A percentile compares a stretch with the other conserved stretches of the same genome.
Evolutionary conservation across 352 stramenopile species (phyloP).

Genomic region (Phytophthora kernoviae): DNA sequence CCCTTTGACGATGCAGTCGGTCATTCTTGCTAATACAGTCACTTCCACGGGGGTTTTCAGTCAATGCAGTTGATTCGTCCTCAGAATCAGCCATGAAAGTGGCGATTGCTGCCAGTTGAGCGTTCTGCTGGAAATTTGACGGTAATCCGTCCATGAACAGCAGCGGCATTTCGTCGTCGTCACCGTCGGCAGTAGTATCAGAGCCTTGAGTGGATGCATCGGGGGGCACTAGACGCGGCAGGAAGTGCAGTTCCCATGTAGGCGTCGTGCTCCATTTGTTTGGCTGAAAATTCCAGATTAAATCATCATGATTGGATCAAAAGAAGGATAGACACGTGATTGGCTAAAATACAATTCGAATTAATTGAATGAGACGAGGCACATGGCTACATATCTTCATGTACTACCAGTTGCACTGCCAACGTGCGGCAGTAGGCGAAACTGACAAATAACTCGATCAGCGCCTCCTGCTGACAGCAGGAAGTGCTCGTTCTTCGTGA

Average conservation of each 20-base stretch:
- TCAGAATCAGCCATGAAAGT: conserved; percentile 76
- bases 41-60: neutral
- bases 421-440: conserved; percentile 21
- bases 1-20: conserved; percentile 7
- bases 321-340: no score
- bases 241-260: conserved; percentile 4
- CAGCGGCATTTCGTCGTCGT: conserved; percentile 75
- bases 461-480: conserved; percentile 72
- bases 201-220: neutral
- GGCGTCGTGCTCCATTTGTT: no score
- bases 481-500: conserved; percentile 70
- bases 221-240: no score
- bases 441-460: conserved; percentile 88
- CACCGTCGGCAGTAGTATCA: conserved; percentile 4
- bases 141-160: conserved; percentile 79
- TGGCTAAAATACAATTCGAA: no score
- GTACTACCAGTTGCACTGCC: neutral
- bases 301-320: no score
- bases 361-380: neutral
- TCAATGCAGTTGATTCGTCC: conserved; percentile 24
- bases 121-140: conserved; percentile 63
- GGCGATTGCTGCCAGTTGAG: conserved; percentile 73
- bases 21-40: conserved; percentile 1
- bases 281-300: neutral
- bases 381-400: conserved; percentile 3